Conservation (phyloP, 2,329 filamentous ascomycete species). For the Lasiodiplodia gonubiensis region DNA sequence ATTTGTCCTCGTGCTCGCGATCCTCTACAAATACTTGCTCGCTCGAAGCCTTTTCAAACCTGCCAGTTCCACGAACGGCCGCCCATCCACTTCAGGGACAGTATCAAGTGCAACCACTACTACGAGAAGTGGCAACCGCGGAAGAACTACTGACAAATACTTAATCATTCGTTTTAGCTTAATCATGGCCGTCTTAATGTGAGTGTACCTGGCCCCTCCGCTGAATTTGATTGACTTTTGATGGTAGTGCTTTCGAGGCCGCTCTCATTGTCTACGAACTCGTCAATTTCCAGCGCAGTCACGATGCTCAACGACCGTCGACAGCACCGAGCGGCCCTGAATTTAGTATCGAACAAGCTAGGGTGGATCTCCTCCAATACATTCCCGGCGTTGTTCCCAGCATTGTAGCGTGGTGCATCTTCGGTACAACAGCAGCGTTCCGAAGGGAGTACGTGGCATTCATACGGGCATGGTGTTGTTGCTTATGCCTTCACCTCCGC, state of each 20-base stretch:
- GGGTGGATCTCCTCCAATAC: slow-evolving; percentile 20
- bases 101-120: not conserved
- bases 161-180: slow-evolving; percentile 23
- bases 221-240: not conserved
- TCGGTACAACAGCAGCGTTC: slow-evolving; percentile 15
- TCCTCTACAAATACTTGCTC: slow-evolving; percentile 23
- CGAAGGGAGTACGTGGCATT: slow-evolving; percentile 13
- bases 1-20: slow-evolving; percentile 9
- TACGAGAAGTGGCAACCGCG: not conserved
- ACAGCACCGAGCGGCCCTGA: not conserved
- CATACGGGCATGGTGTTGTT: not conserved
- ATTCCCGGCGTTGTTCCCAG: slow-evolving; percentile 13
- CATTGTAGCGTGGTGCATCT: slow-evolving; percentile 20
- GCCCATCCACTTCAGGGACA: not conserved
- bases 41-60: slow-evolving; percentile 11
- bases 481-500: not conserved
- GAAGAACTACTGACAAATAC: slow-evolving; percentile 18
- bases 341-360: slow-evolving; percentile 10
- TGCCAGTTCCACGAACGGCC: not conserved
- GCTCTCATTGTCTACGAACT: slow-evolving; percentile 19
- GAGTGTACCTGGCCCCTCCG: not conserved
- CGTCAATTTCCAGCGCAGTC: slow-evolving; percentile 21
- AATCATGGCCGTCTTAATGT: slow-evolving; percentile 21
- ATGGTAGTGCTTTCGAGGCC: slow-evolving; percentile 14
- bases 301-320: not conserved